Percentiles rank a stretch among this genome's conserved stretches.
Evolutionary conservation across 73 alveolate species (phyloP).

Genomic region (Diophrys sp.): DNA sequence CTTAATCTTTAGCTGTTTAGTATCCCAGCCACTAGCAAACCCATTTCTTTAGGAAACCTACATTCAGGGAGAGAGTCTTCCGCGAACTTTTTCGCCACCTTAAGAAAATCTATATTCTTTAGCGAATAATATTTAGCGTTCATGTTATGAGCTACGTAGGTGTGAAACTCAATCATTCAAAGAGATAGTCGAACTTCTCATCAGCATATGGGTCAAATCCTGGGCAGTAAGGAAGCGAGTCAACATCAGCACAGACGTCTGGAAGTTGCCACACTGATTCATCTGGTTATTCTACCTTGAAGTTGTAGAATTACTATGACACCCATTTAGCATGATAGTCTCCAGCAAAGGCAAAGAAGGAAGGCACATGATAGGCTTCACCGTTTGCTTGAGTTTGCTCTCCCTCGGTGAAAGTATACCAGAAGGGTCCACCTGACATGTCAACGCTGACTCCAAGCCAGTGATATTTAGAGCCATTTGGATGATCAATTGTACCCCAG

Average conservation of each 20-base stretch:
- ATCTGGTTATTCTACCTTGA: neutral
- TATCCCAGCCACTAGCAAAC: too few species aligned
- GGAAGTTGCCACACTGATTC: neutral
- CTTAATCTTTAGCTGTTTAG: too few species aligned
- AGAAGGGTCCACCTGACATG: neutral
- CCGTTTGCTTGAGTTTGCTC: neutral
- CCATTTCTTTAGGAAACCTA: too few species aligned
- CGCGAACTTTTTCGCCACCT: too few species aligned
- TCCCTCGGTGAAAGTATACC: neutral
- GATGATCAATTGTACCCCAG: neutral
- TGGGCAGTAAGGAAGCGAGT: slow-evolving; percentile 1
- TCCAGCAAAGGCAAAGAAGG: neutral
- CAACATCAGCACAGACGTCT: slow-evolving; percentile 1
- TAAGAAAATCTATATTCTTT: too few species aligned
- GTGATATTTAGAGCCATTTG: neutral
- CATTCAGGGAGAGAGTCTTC: too few species aligned
- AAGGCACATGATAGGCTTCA: neutral
- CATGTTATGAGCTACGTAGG: too few species aligned
- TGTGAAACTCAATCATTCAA: neutral
- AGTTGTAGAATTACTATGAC: neutral
- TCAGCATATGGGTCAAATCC: neutral
- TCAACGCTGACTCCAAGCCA: neutral
- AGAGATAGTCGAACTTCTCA: neutral
- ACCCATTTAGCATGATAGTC: neutral
- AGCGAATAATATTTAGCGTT: too few species aligned